phyloP scores from a whole-genome alignment of 148 eudicot genomes.

The Amaranthus palmeri region DNA sequence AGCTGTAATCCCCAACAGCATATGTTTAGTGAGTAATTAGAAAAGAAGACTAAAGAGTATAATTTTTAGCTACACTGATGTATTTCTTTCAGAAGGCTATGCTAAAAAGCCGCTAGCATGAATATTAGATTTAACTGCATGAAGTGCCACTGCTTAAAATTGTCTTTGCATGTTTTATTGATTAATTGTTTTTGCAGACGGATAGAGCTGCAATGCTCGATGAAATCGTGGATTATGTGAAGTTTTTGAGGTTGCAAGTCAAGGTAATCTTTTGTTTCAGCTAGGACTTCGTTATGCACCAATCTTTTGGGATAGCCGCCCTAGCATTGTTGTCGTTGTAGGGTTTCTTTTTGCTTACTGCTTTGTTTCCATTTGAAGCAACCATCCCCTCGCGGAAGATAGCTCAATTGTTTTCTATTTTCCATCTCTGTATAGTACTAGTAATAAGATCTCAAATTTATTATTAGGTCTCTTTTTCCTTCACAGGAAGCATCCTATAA shows the following conservation, averaged over 20 bases:
- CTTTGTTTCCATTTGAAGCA: conserved; percentile 1
- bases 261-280: conserved; percentile 34
- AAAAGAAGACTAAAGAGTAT: too few species aligned
- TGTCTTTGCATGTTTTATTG: background rate
- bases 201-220: conserved; percentile 74
- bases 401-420: background rate
- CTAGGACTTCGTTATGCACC: background rate
- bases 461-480: background rate
- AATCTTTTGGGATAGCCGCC: too few species aligned
- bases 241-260: conserved; percentile 63
- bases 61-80: background rate
- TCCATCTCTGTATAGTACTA: background rate
- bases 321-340: too few species aligned
- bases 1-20: too few species aligned
- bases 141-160: background rate
- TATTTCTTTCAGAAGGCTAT: background rate
- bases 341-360: background rate
- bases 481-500: background rate
- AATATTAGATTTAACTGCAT: background rate
- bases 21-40: too few species aligned
- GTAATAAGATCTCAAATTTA: background rate
- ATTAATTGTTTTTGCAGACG: conserved; percentile 39
- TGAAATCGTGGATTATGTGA: conserved; percentile 66
- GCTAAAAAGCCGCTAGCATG: too few species aligned
- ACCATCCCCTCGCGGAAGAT: background rate